These are phyloP conservation scores for Polygonum aviculare DNA, from an alignment of 148 eudicot genomes.

Conservation along the genomic window DNA sequence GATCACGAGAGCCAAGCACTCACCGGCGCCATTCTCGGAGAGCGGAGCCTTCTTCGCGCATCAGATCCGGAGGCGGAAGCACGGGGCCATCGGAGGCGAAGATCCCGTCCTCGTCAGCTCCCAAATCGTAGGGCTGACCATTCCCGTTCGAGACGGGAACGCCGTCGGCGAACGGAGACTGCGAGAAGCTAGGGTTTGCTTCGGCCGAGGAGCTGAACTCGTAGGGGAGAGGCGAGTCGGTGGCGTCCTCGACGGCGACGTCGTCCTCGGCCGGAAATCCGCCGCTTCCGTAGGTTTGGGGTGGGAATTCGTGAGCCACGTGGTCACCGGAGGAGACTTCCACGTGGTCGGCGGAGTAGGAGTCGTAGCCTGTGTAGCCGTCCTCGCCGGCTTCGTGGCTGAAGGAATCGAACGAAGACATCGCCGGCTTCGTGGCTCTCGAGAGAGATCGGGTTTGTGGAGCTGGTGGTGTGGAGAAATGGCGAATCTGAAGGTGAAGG, in stretches of 20 bases:
- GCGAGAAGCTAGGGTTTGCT: slow-evolving; percentile 24
- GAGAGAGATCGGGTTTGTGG: neutral
- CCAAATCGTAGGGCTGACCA: slow-evolving; percentile 46
- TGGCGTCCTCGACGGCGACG: slow-evolving; percentile 33
- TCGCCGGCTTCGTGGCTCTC: slow-evolving; percentile 7
- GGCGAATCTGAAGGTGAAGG: neutral
- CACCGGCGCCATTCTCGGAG: slow-evolving; percentile 96
- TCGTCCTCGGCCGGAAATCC: slow-evolving; percentile 36
- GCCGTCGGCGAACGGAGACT: slow-evolving; percentile 37
- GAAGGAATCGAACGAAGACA: slow-evolving; percentile 59
- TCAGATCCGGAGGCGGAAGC: slow-evolving; percentile 73
- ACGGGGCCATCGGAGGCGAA: slow-evolving; percentile 80
- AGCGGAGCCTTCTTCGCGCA: slow-evolving; percentile 76
- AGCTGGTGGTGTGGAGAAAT: neutral
- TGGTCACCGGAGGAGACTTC: slow-evolving; percentile 17
- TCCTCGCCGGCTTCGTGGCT: slow-evolving; percentile 46
- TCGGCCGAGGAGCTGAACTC: slow-evolving; percentile 25
- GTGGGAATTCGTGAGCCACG: slow-evolving; percentile 21
- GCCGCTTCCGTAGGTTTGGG: slow-evolving; percentile 17
- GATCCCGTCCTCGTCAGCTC: slow-evolving; percentile 54
- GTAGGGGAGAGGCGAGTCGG: slow-evolving; percentile 33
- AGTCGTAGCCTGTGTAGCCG: slow-evolving; percentile 29
- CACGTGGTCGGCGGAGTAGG: slow-evolving; percentile 12
- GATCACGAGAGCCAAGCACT: slow-evolving; percentile 19
- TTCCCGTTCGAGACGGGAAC: slow-evolving; percentile 56